Base-by-base conservation (phyloP, 441 rosid species). In the Populus tomentosa region DNA sequence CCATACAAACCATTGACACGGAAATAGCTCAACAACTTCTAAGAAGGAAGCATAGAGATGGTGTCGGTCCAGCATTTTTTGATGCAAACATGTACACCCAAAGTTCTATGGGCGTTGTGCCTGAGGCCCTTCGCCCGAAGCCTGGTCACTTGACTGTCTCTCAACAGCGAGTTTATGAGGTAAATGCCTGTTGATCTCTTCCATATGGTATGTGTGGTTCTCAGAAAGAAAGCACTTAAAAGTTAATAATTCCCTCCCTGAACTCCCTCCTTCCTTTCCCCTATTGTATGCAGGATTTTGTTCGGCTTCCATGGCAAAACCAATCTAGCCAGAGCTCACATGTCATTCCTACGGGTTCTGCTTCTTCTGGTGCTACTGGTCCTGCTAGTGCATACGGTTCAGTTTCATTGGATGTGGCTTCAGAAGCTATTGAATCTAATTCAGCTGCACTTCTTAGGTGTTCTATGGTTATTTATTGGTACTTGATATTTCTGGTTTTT, bases 161-260 rank as follows among this genome's bases (percentile, higher is more conserved):
- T 81, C 98, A 97, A 77, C 98, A 93, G 88, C 89, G 98, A 76
- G 99, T 97, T 82, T 97, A 97, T 75, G 98, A 94, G 97, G 99
- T 93, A 85, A 46, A 1, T 63, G 72, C 35, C 74, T 62, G 20
- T 50, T 78, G 53, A 30, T 26, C 69, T 79, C 77, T 77, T 75
- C 21, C 63, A 6, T n/a, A 30, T 26, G 20, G 28, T 38, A 74
- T 18, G 10, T 1, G 40, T 50, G 70, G 46, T 73, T 69, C 71
- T 66, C 18, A 77, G 80, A 81, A 76, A 77, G 66, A 68, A 73
- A 79, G 64, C 21, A 20, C 28, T 73, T 42, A 74, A 40, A 14
- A 16, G 56, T 46, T 14, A 46, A 38, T 38, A 38, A 46, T 46
- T 46, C 56, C 56, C 20, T 46, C n/a, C 70, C 20, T n/a, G 21